Conservation (phyloP, 169 alveolate genomes). For the Plasmodium knowlesi region DNA sequence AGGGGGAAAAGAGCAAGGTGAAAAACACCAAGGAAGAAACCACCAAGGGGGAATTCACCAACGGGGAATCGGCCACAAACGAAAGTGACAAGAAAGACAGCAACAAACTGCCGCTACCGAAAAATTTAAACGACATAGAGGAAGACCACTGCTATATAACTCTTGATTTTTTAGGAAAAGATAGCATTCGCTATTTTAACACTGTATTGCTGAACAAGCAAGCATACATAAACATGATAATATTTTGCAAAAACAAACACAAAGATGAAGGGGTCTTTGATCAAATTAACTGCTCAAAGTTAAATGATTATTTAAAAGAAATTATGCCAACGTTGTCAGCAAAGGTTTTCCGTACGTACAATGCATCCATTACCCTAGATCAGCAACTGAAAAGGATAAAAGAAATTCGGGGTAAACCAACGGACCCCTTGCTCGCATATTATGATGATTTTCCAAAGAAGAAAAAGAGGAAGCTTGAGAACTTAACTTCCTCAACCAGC, state of each 20-base stretch:
- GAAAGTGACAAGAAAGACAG: slow-evolving; percentile 74
- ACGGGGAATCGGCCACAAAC: background rate
- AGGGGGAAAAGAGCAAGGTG: background rate
- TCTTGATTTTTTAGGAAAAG: slow-evolving; percentile 97
- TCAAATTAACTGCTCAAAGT: slow-evolving; percentile 84
- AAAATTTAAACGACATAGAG: slow-evolving; percentile 29
- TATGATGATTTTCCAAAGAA: slow-evolving; percentile 22
- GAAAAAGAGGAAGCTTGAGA: slow-evolving; percentile 37
- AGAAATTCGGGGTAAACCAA: slow-evolving; percentile 35
- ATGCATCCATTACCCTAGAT: slow-evolving; percentile 98
- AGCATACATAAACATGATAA: slow-evolving; percentile 87
- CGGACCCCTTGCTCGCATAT: slow-evolving; percentile 6
- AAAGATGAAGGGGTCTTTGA: slow-evolving; percentile 94
- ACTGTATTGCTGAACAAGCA: slow-evolving; percentile 92
- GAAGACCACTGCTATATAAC: slow-evolving; percentile 82
- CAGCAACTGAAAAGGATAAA: slow-evolving; percentile 88
- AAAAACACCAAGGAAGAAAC: background rate
- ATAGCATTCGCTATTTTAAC: slow-evolving; percentile 96
- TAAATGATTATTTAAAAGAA: slow-evolving; percentile 96
- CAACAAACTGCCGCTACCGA: slow-evolving; percentile 44
- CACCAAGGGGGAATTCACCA: background rate
- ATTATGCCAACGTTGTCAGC: slow-evolving; percentile 98
- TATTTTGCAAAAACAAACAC: slow-evolving; percentile 90
- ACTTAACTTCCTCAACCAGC: slow-evolving; percentile 23
- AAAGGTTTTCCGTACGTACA: slow-evolving; percentile 99